These are phyloP conservation scores for Ganoderma boninense DNA, from an alignment of 1,284 basidiomycete genomes.

Conservation along the genomic window DNA sequence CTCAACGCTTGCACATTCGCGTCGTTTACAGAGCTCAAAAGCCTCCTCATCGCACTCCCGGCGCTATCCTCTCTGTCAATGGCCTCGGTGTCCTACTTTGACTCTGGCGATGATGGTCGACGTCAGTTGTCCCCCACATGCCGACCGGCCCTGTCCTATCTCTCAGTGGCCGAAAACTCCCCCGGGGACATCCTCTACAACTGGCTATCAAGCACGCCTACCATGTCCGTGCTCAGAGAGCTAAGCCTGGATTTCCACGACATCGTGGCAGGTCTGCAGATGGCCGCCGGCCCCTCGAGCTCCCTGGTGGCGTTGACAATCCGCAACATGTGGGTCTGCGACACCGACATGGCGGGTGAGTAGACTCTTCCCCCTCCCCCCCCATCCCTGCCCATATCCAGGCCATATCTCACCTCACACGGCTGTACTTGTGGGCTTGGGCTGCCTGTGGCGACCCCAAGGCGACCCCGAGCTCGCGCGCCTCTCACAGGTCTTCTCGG, in stretches of 20 bases:
- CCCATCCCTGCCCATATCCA: no score
- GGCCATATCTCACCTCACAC: neutral
- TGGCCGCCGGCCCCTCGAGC: neutral
- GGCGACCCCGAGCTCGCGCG: neutral
- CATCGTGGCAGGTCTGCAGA: neutral
- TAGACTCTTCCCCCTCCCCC: no score
- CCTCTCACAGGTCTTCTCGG: neutral
- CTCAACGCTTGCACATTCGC: no score
- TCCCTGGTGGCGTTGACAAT: neutral
- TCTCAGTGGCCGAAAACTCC: no score
- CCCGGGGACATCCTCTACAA: neutral
- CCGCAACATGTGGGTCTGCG: neutral
- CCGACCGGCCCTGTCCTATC: no score
- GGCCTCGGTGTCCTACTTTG: no score
- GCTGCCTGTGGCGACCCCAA: neutral
- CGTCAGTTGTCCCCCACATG: no score
- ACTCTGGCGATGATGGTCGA: no score
- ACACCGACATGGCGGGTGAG: neutral
- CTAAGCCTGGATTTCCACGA: neutral
- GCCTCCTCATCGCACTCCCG: neutral
- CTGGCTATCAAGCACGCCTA: neutral
- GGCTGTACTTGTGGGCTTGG: no score
- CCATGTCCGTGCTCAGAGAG: neutral
- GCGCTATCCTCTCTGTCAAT: neutral
- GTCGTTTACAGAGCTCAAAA: neutral